A percentile compares a stretch with the other conserved stretches of the same genome.
Conservation (phyloP, 495 filamentous ascomycete species). For the Talaromyces liani region DNA sequence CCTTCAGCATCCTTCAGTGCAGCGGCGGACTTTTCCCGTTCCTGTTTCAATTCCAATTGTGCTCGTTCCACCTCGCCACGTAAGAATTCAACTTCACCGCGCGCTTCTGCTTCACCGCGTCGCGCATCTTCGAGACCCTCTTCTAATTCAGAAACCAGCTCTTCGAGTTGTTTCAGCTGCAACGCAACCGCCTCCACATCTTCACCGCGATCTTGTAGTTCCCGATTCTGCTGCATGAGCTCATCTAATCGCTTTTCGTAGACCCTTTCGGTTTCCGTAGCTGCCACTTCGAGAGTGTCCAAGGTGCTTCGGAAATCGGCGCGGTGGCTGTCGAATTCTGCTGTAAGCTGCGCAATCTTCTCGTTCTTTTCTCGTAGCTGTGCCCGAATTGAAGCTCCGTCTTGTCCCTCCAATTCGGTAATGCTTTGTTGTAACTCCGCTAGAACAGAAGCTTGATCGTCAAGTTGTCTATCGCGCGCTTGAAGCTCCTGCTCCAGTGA, state of each 20-base stretch:
- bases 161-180: slow-evolving; percentile 91
- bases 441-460: slow-evolving; percentile 74
- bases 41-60: slow-evolving; percentile 80
- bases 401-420: slow-evolving; percentile 67
- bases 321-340: slow-evolving; percentile 90
- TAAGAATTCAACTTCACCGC: slow-evolving; percentile 93
- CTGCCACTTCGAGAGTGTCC: slow-evolving; percentile 92
- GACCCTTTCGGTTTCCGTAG: slow-evolving; percentile 93
- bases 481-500: slow-evolving; percentile 59
- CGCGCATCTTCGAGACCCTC: slow-evolving; percentile 94
- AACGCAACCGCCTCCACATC: slow-evolving; percentile 86
- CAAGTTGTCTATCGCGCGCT: slow-evolving; percentile 78
- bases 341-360: slow-evolving; percentile 82
- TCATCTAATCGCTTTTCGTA: slow-evolving; percentile 91
- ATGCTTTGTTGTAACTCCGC: slow-evolving; percentile 49
- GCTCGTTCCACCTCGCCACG: slow-evolving; percentile 92
- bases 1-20: slow-evolving; percentile 46
- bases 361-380: slow-evolving; percentile 93
- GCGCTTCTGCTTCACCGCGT: slow-evolving; percentile 92
- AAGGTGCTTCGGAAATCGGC: slow-evolving; percentile 96
- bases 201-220: slow-evolving; percentile 70
- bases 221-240: slow-evolving; percentile 75
- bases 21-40: slow-evolving; percentile 79
- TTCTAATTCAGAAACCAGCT: slow-evolving; percentile 91
- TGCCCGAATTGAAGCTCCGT: slow-evolving; percentile 67